Evolutionary conservation across 228 moss, liverwort and hornwort species (phyloP).

Genomic region (Sphagnum fallax): DNA sequence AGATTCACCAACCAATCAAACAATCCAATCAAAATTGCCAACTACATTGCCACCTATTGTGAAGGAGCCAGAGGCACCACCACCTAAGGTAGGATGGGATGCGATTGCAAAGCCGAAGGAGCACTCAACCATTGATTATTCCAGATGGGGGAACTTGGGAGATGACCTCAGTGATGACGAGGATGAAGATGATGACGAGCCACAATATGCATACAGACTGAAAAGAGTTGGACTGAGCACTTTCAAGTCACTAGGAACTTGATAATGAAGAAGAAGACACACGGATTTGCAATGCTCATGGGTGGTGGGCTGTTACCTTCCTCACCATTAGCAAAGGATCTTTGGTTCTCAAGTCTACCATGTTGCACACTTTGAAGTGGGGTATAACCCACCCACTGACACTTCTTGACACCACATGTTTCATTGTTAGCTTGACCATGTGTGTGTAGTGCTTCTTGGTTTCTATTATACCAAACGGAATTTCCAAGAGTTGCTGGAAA

Average conservation of each 20-base stretch:
- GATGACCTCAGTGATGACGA: slow-evolving; percentile 83
- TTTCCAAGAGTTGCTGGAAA: no score
- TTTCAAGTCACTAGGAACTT: slow-evolving; percentile 11
- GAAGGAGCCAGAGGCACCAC: slow-evolving; percentile 34
- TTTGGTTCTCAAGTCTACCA: no score
- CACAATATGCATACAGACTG: slow-evolving; percentile 68
- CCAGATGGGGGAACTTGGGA: slow-evolving; percentile 76
- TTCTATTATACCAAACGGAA: no score
- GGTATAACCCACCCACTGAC: no score
- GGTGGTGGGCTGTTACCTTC: no score
- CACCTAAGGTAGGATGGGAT: slow-evolving; percentile 76
- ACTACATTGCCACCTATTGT: slow-evolving; percentile 53
- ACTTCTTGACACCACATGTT: no score
- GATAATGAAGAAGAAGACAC: not conserved
- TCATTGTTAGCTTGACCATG: no score
- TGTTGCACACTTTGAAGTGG: no score
- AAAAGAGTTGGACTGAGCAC: slow-evolving; percentile 46
- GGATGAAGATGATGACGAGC: slow-evolving; percentile 75
- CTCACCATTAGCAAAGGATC: no score
- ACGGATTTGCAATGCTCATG: not conserved
- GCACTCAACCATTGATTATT: slow-evolving; percentile 80
- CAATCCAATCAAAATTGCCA: slow-evolving; percentile 30
- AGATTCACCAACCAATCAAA: slow-evolving; percentile 48
- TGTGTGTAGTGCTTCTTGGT: no score
- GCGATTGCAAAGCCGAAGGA: slow-evolving; percentile 94